phyloP scores from a whole-genome alignment of 305 asterid genomes.

The Fraxinus latifolia region DNA sequence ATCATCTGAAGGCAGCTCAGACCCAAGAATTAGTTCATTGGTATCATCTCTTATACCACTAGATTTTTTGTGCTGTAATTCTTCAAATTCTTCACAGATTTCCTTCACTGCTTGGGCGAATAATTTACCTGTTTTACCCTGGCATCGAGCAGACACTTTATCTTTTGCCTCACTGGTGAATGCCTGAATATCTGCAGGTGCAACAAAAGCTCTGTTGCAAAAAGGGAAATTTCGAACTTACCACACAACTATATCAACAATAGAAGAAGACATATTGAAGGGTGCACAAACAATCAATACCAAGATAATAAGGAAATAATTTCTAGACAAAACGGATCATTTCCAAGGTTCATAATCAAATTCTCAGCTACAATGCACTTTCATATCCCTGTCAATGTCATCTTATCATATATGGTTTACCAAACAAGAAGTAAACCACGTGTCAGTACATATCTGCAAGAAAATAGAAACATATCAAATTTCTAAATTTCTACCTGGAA shows the following conservation, averaged over 20 bases:
- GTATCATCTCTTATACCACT: conserved; percentile 45
- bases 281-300: conserved; percentile 19
- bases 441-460: background rate
- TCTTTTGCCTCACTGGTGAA: conserved; percentile 68
- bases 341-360: background rate
- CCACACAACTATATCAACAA: background rate
- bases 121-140: conserved; percentile 56
- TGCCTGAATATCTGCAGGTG: conserved; percentile 83
- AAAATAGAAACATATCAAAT: background rate
- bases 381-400: background rate
- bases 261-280: background rate
- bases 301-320: background rate
- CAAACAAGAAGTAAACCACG: background rate
- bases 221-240: conserved; percentile 9
- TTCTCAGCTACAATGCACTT: background rate
- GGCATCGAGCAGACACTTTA: conserved; percentile 64
- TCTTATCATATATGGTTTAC: background rate
- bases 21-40: conserved; percentile 41
- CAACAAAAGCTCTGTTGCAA: conserved; percentile 82
- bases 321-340: background rate
- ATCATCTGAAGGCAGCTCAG: conserved; percentile 41
- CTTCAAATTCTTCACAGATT: conserved; percentile 76
- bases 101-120: conserved; percentile 80
- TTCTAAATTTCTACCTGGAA: background rate
- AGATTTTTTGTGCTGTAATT: conserved; percentile 43